Conservation (phyloP, 2,329 filamentous ascomycete species). For the Curvularia sp. region DNA sequence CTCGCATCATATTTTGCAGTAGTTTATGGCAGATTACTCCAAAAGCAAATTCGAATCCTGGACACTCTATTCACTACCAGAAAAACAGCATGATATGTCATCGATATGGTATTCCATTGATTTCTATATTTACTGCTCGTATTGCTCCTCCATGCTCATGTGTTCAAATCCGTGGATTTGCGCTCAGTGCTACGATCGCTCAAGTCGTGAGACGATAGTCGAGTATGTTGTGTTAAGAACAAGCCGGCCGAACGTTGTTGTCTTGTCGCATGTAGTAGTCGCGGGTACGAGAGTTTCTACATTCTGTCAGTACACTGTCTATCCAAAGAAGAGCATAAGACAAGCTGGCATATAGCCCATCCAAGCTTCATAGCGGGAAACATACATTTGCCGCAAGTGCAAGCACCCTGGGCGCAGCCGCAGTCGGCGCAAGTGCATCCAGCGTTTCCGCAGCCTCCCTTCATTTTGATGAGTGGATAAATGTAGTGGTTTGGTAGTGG, state of each 20-base stretch:
- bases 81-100: neutral
- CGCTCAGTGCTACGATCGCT: neutral
- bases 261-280: conserved; percentile 11
- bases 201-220: neutral
- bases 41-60: neutral
- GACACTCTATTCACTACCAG: neutral
- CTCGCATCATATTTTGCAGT: neutral
- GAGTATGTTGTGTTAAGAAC: neutral
- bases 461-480: conserved; percentile 36
- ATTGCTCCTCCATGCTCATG: conserved; percentile 1
- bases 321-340: neutral
- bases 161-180: neutral
- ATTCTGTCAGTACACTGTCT: neutral
- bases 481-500: conserved; percentile 14
- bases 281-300: conserved; percentile 4
- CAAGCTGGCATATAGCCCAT: neutral
- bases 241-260: neutral
- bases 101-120: conserved; percentile 3
- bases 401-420: conserved; percentile 42
- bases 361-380: neutral
- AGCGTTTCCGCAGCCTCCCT: conserved; percentile 43
- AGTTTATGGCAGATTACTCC: neutral
- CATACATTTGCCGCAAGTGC: conserved; percentile 39
- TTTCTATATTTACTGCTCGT: conserved; percentile 4
- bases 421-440: conserved; percentile 47